Evolutionary conservation across 2,329 filamentous ascomycete genomes (phyloP), one percentile per base, ranked within the genome.

Genomic region (Trematosphaeria pertusa): DNA sequence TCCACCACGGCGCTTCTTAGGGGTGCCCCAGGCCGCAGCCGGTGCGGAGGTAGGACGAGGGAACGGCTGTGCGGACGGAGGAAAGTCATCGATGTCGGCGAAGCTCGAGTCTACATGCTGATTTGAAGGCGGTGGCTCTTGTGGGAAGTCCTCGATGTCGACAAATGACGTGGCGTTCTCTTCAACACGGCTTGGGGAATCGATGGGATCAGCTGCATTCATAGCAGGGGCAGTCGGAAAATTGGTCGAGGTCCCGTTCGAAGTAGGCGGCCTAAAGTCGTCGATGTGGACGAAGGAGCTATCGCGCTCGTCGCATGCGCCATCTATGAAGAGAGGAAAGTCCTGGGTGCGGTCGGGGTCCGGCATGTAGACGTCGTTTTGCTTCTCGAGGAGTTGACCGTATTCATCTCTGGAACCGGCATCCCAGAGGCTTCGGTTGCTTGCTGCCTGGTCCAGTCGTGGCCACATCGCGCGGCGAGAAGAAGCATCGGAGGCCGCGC

Each of bases 341-440:
- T 70, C 62, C 40, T 66, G 58, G 3, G 63, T 65, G 18, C 62
- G 58, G 43, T 68, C 66, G 8, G 65, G 63, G 28, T 65, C 62
- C 1, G 64, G 62, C 22, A 70, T 56, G 35, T 63, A 64, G 10
- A 68, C 36, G 21, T 59, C 54, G 19, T 56, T 47, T 20, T 56
- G 54, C 11, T 60, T 54, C n/a, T 67, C 58, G 1, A 72, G 51
- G 33, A 69, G 45, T 3, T 55, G 46, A 9, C 70, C 69, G 0
- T 64, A 59, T 10, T 58, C 61, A 46, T 71, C 67, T 46, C 70
- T 54, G 4, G 67, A 46, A 18, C 69, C 67, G 19, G 62, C 69
- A 43, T 56, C 54, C 70, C 70, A 73, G 4, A 73, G 43, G 2
- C 52, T 49, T 22, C 55, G 58, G 41, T 54, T 59, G 6, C 65